phyloP scores from a whole-genome alignment of 139 green algal species.

The Klebsormidium nitens region DNA sequence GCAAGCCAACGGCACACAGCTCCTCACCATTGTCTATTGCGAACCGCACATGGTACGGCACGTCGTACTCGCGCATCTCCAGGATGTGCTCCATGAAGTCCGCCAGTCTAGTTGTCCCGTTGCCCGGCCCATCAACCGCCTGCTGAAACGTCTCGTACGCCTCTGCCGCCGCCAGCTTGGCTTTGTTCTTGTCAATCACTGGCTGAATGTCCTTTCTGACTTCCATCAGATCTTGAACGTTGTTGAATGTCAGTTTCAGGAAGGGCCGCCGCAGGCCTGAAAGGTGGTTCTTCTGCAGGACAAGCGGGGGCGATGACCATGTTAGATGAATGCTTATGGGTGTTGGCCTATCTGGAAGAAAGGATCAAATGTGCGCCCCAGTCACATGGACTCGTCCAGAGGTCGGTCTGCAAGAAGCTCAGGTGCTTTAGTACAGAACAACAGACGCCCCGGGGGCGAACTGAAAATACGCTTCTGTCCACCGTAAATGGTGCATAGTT shows the following conservation, averaged over 20 bases:
- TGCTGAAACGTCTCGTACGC: slow-evolving; percentile 41
- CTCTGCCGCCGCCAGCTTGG: slow-evolving; percentile 37
- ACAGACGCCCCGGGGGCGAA: too few relatives aligned
- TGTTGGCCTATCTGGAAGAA: too few relatives aligned
- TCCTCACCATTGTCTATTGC: slow-evolving; percentile 72
- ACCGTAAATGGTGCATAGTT: too few relatives aligned
- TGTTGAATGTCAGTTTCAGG: slow-evolving; percentile 82
- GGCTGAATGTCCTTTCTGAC: slow-evolving; percentile 71
- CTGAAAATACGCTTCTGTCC: too few relatives aligned
- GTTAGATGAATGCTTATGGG: neutral
- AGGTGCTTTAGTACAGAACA: too few relatives aligned
- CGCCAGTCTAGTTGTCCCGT: slow-evolving; percentile 31
- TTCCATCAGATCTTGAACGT: slow-evolving; percentile 76
- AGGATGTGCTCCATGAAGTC: slow-evolving; percentile 67
- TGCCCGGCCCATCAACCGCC: neutral
- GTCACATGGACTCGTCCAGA: too few relatives aligned
- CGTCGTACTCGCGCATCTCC: slow-evolving; percentile 93
- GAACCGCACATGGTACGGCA: slow-evolving; percentile 93
- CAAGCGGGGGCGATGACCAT: neutral
- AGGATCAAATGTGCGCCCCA: too few relatives aligned
- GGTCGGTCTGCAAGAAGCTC: too few relatives aligned
- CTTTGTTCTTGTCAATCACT: slow-evolving; percentile 59
- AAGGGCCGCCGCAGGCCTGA: slow-evolving; percentile 73
- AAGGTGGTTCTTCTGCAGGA: slow-evolving; percentile 90
- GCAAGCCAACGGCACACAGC: too few relatives aligned